Conservation (phyloP, 805 yeast species). For the Kodamaea kakaduensis region DNA sequence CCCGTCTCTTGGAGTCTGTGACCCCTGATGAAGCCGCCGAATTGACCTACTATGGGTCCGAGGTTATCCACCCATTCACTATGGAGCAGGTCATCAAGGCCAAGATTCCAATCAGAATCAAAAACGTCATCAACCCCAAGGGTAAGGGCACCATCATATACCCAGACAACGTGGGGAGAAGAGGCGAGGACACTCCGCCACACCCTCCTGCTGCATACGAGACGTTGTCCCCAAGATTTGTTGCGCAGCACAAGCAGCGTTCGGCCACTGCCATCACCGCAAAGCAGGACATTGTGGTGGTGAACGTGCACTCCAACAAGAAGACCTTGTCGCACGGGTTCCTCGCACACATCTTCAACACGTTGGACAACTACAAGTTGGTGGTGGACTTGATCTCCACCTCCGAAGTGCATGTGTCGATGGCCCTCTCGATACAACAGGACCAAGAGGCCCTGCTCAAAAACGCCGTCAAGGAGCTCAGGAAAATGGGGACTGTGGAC, state of each 20-base stretch:
- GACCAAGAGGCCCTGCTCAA: conserved; percentile 62
- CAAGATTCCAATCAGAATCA: conserved; percentile 92
- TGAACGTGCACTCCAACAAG: conserved; percentile 91
- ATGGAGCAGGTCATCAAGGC: conserved; percentile 99
- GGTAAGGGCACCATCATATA: conserved; percentile 92
- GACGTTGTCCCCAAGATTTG: conserved; percentile 34
- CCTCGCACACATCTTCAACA: conserved; percentile 83
- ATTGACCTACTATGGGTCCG: conserved; percentile 94
- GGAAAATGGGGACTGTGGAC: conserved; percentile 83
- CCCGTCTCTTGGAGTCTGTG: conserved; percentile 77
- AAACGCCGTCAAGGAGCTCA: conserved; percentile 73
- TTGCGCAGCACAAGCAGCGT: conserved; percentile 46
- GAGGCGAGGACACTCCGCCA: conserved; percentile 89
- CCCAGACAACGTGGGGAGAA: conserved; percentile 82
- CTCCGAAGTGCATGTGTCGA: conserved; percentile 95
- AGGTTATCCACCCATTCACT: conserved; percentile 97
- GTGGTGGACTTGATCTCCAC: conserved; percentile 96
- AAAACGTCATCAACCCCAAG: conserved; percentile 90
- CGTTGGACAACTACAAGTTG: conserved; percentile 74
- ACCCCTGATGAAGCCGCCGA: conserved; percentile 99
- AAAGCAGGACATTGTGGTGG: conserved; percentile 84
- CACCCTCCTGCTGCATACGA: conserved; percentile 85
- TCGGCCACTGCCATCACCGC: conserved; percentile 96
- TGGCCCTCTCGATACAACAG: conserved; percentile 83
- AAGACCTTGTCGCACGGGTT: conserved; percentile 93